Evolutionary conservation across 1,284 basidiomycete genomes (phyloP), one percentile per base, ranked within the genome.

Genomic region (Heterobasidion parviporum): DNA sequence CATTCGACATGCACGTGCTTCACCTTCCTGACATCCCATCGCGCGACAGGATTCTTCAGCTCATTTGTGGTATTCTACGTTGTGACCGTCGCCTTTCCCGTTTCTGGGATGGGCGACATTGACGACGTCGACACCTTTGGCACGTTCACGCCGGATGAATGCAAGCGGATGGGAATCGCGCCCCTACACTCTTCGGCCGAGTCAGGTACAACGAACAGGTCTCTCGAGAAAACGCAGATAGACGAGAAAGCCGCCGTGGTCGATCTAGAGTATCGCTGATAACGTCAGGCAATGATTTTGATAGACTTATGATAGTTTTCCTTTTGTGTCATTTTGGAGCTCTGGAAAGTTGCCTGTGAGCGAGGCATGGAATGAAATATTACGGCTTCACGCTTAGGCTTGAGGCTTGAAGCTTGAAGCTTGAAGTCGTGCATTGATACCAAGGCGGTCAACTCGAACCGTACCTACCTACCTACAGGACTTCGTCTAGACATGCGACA

Each of bases 81-180:
- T 9, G 16, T 61, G 45, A 61, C 59, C 53, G 12, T 50, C 34
- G 26, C 57, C 35, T 59, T 59, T 47, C 60, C 60, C 9, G 58
- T 56, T 6, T 10, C 26, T 10, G 56, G 55, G 44, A n/a, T 57
- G 6, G 53, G 49, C 15, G 45, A 50, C 38, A 41, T 52, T 14
- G 58, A 61, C 41, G 58, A 57, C 41, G 52, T 33, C 12, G 60
- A 61, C 52, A 38, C 54, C 34, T 61, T 54, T 33, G 60, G 60
- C 26, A 50, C 60, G 6, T 59, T 61, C 54, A 54, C 58, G 2
- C 10, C 6, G n/a, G 52, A 56, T 2, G 60, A 61, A 20, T 48
- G 46, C 46, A 48, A 32, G 46, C n/a, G 26, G 3, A 5, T 48
- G 12, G 46, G 46, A 10, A 48, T 48, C 46, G 46, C 46, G 12